Base-by-base conservation (phyloP, 2,329 filamentous ascomycete genomes). In the Phaeosphaeria sp. region DNA sequence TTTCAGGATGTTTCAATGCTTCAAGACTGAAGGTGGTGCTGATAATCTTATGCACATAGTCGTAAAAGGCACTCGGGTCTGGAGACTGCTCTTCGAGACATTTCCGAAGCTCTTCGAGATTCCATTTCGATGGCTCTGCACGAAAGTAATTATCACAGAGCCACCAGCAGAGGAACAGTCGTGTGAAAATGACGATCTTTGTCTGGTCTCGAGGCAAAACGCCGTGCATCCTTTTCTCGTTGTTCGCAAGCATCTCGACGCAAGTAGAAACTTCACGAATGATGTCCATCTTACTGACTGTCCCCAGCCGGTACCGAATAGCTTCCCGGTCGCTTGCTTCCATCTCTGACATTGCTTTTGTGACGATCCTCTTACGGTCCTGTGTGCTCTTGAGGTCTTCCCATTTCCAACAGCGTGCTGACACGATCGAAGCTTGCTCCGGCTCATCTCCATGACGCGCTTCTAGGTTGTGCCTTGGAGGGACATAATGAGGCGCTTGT, bases 311-410 rank as follows among this genome's bases (percentile, higher is more conserved):
- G 1, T 46, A 59, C 6, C 70, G 59, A 15, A 77, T 56, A 0
- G 50, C 59, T 25, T 72, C 71, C 7, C 64, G 59, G 6, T 71
- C 62, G 10, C 52, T 27, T 1, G 44, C n/a, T 10, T 21, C 51
- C 58, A 79, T 68, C 11, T 77, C 70, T 7, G 64, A 56, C 0
- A 84, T 64, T 1, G 78, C 60, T 51, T 81, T 80, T 49, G 82
- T 77, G 21, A 84, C 60, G 1, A 82, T 66, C 6, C 80, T 75
- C 41, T 79, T 77, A 11, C 81, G 72, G 59, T 85, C 81, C 9
- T 59, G 44, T 2, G 72, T 67, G 9, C 74, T 69, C 39, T 77
- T 64, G 3, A 85, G 67, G 1, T 73, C 54, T 3, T 60, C 52
- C 72, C 75, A 81, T 4, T 58, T 54, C 71, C 79, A 77, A n/a